A percentile compares a stretch with the other conserved stretches of the same genome.
phyloP scores from a whole-genome alignment of 768 basidiomycete genomes.

The Lentinula aciculospora region DNA sequence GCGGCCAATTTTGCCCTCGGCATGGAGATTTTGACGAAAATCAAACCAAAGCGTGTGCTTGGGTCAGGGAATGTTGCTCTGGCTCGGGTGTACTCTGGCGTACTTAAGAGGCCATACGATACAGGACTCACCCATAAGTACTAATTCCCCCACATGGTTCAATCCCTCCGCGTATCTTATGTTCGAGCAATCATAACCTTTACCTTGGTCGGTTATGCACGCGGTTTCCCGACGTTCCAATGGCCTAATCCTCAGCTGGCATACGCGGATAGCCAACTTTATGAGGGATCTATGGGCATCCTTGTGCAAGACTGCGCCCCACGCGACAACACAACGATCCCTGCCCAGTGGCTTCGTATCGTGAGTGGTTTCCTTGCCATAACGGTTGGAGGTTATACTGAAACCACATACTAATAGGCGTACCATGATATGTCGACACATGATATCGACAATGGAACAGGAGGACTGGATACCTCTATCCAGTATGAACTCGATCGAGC shows the following conservation, averaged over 20 bases:
- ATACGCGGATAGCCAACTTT: neutral
- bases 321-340: slow-evolving; percentile 8
- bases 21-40: too few relatives aligned
- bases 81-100: neutral
- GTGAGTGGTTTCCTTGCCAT: slow-evolving; percentile 6
- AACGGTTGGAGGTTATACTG: neutral
- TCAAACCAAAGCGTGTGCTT: too few relatives aligned
- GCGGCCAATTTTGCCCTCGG: neutral
- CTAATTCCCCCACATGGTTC: neutral
- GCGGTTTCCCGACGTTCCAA: neutral
- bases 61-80: neutral
- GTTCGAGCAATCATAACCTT: neutral
- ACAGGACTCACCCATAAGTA: neutral
- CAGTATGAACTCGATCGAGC: slow-evolving; percentile 14
- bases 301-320: neutral
- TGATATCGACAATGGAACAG: slow-evolving; percentile 13
- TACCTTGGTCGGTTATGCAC: neutral
- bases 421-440: slow-evolving; percentile 17
- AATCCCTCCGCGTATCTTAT: neutral
- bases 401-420: slow-evolving; percentile 8
- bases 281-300: neutral
- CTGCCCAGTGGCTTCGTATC: slow-evolving; percentile 14
- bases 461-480: slow-evolving; percentile 18
- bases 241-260: neutral
- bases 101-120: neutral